phyloP scores from a whole-genome alignment of 345 rosid genomes.

The Trapa incisa region DNA sequence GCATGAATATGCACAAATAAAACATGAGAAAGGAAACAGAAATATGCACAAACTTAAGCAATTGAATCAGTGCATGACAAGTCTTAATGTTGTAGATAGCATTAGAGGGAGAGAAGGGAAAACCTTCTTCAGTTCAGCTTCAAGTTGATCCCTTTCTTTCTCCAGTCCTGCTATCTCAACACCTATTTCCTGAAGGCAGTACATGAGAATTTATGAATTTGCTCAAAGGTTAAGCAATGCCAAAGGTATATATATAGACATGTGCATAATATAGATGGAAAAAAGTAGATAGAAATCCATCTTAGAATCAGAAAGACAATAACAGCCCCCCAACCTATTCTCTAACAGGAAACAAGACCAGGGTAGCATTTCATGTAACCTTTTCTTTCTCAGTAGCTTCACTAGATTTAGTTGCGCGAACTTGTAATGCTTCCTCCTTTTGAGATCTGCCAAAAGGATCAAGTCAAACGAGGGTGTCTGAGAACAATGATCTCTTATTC shows the following conservation, averaged over 20 bases:
- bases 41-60: neutral
- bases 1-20: neutral
- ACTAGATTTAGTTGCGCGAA: conserved; percentile 67
- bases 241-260: neutral
- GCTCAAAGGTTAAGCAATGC: neutral
- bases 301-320: neutral
- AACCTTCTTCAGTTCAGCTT: conserved; percentile 84
- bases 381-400: conserved; percentile 72
- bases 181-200: conserved; percentile 51
- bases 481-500: neutral
- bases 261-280: neutral
- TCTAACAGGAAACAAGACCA: neutral
- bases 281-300: neutral
- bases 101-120: neutral
- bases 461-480: neutral
- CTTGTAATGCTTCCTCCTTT: conserved; percentile 85
- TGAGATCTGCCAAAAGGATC: conserved; percentile 1
- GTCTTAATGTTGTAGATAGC: neutral
- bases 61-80: neutral
- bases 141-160: conserved; percentile 77
- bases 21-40: neutral
- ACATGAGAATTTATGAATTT: conserved; percentile 2
- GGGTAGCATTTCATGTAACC: conserved; percentile 20
- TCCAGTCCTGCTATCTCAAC: conserved; percentile 70
- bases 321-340: neutral